Conservation (phyloP, 805 yeast species). For the Suhomyces sp. region DNA sequence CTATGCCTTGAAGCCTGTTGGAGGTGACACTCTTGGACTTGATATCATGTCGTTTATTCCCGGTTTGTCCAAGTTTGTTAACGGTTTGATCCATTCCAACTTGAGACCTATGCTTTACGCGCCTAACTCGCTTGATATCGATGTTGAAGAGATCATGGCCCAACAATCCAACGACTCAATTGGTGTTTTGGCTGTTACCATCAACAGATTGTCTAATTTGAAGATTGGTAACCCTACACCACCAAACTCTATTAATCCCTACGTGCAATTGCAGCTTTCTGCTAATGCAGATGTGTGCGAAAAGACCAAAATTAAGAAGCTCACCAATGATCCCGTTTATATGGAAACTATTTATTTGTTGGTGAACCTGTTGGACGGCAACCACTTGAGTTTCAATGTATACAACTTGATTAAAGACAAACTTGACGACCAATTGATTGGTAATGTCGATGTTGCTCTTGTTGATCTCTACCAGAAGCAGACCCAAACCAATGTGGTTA, state of each 20-base stretch:
- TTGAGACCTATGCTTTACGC: conserved; percentile 79
- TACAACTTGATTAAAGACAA: conserved; percentile 51
- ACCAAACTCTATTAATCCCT: conserved; percentile 50
- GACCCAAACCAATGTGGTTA: conserved; percentile 38
- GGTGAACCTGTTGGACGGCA: conserved; percentile 54
- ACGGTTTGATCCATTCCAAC: conserved; percentile 62
- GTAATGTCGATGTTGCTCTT: conserved; percentile 51
- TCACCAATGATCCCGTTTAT: conserved; percentile 58
- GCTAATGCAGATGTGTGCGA: conserved; percentile 44
- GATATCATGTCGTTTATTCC: conserved; percentile 85
- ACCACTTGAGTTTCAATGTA: conserved; percentile 50
- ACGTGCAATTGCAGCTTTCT: conserved; percentile 41
- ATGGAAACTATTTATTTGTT: conserved; percentile 63
- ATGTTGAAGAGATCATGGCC: conserved; percentile 69
- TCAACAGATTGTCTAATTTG: conserved; percentile 51
- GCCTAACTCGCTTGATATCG: conserved; percentile 74
- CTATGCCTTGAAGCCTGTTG: conserved; percentile 79
- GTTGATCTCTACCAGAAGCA: conserved; percentile 58
- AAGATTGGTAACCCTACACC: conserved; percentile 44
- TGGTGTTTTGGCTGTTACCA: conserved; percentile 65
- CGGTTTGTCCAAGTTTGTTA: conserved; percentile 71
- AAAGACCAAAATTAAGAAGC: conserved; percentile 57
- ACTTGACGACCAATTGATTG: conserved; percentile 51
- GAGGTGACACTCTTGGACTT: conserved; percentile 84
- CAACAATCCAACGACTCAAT: conserved; percentile 62